Base-by-base conservation (phyloP, 495 filamentous ascomycete genomes). In the Penicillium coprophilum region DNA sequence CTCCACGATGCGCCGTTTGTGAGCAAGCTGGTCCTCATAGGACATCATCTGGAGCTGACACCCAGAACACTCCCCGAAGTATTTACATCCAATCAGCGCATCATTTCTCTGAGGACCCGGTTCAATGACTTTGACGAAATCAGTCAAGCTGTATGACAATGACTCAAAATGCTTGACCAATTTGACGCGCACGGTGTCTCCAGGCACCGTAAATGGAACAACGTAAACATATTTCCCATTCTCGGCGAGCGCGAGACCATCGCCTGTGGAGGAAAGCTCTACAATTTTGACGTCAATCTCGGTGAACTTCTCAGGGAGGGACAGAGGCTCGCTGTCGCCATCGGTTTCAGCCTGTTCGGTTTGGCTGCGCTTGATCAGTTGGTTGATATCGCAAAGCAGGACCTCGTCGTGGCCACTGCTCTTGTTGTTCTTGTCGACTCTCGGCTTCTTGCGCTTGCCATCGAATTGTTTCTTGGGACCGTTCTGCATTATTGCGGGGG, bases 11-110 rank as follows among this genome's bases (percentile, higher is more conserved):
- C 80, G 76, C 67, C 82, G 85, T 77, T 98, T 98, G 64, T 91
- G 87, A 31, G 77, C 80, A 28, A 98, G 80, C 69, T 98, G 94
- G 53, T 89, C 85, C 28, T 80, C 74, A 72, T 98, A 98, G 40
- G 90, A 82, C 53, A 98, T 83, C 91, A 97, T 96, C 71, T 98
- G 94, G 67, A 97, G 90, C 74, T 97, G 95, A 65, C 94, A 98
- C 5, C 94, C 94, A 0, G 89, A 90, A 69, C 94, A 98, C 50
- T 78, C 82, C 31, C 80, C 72, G 65, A 98, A 98, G 75, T 97
- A 97, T 61, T 82, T 77, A 77, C 94, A 98, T 43, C 79, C 73
- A 62, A 96, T 80, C 2, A 85, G 79, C 43, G 75, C 79, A 65
- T 96, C 91, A 58, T 97, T 84, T 59, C 94, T 85, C 38, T 86